Base-by-base conservation (phyloP, 2,329 filamentous ascomycete species). In the Fusarium chaquense region DNA sequence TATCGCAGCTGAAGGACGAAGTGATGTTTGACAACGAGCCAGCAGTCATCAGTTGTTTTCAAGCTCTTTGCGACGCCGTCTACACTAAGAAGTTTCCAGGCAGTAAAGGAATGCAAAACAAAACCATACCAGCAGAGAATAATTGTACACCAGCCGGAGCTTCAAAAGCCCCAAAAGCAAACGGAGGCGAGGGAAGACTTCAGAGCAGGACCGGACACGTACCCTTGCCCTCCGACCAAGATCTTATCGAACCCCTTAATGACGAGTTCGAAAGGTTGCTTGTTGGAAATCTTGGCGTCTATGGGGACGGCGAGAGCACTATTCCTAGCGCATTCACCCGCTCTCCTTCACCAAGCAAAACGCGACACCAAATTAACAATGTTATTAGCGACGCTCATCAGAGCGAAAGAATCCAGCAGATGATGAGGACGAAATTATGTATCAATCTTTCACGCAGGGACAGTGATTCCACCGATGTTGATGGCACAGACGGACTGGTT, bases 1-100 rank as follows among this genome's bases (percentile, higher is more conserved):
- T 94, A 8, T 89, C 93, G 63, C 87, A 91, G 5, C 82, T 87
- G 5, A 94, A 94, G 75, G 88, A 93, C 59, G 88, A 93, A 71
- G 84, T 94, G 3, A 73, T 93, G 1, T 93, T 94, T 73, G 82
- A 81, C 6, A 81, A 92, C 52, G 85, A 89, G 65, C 49, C 77
- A 3, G 50, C 55, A 3, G 45, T 88, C 0, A 67, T 87, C 3
- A 71, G 79, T n/a, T 76, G 82, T 20, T 88, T 89, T 51, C 81
- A 81, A 35, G 67, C 67, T 2, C 74, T 87, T 20, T 85, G 84
- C 24, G 70, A 75, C 32, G 75, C 78, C 8, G 63, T 81, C 10
- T 86, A 88, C 56, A 52, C 20, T 30, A 26, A 58, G 30, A 40
- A 62, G 6, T 13, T 18, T 11, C 40, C 24, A 3, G n/a, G 22